A percentile compares a stretch with the other conserved stretches of the same genome.
Evolutionary conservation across 2,329 filamentous ascomycete genomes (phyloP).

Genomic region (Thielaviopsis musarum): DNA sequence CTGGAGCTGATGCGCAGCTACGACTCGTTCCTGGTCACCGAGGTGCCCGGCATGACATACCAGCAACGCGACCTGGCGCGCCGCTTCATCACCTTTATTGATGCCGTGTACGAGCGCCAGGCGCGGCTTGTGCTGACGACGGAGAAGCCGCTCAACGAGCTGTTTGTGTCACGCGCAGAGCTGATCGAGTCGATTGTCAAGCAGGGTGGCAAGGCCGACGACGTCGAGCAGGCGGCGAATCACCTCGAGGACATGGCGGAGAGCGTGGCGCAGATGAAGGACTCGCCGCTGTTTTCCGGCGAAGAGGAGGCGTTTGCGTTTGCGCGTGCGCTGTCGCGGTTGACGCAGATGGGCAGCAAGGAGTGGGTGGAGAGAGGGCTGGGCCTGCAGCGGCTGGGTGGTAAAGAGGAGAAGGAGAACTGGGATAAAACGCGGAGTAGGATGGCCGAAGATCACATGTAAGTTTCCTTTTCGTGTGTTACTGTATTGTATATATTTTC

Average conservation of each 20-base stretch:
- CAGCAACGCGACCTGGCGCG: conserved; percentile 73
- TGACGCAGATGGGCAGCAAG: conserved; percentile 84
- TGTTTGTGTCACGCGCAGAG: conserved; percentile 66
- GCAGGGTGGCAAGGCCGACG: conserved; percentile 22
- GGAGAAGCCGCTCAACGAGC: conserved; percentile 64
- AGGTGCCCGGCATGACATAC: conserved; percentile 82
- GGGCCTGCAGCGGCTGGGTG: conserved; percentile 46
- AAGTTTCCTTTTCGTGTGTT: conserved; percentile 12
- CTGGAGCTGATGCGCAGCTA: conserved; percentile 81
- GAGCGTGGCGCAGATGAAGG: conserved; percentile 71
- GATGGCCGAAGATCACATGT: conserved; percentile 54
- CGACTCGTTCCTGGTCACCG: conserved; percentile 80
- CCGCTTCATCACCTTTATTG: conserved; percentile 93
- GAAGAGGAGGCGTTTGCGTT: conserved; percentile 97
- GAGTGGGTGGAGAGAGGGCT: conserved; percentile 85
- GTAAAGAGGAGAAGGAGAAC: conserved; percentile 45
- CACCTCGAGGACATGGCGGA: conserved; percentile 79
- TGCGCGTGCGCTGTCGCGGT: conserved; percentile 64
- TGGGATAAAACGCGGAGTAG: conserved; percentile 49
- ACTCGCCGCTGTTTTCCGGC: conserved; percentile 72
- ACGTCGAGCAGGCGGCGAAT: conserved; percentile 21
- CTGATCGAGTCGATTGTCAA: conserved; percentile 42
- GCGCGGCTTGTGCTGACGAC: conserved; percentile 93
- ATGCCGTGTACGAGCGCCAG: conserved; percentile 81
- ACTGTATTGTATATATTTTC: neutral